phyloP scores from a whole-genome alignment of 2,329 filamentous ascomycete species.

The Falciphora oryzae region DNA sequence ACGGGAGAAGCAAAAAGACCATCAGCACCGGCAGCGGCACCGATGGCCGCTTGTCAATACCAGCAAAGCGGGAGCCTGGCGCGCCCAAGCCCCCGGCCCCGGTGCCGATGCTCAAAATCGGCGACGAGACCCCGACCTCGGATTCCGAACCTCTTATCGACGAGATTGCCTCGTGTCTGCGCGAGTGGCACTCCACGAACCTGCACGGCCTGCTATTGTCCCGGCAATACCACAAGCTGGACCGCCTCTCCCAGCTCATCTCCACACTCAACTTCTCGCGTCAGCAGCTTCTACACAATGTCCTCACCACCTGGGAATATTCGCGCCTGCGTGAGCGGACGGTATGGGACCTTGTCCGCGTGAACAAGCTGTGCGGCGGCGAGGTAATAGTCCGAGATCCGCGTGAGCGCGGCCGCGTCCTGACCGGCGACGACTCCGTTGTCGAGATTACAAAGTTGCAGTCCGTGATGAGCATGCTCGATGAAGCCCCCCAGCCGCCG shows the following conservation, averaged over 20 bases:
- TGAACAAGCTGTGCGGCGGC: conserved; percentile 89
- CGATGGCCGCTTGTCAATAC: conserved; percentile 37
- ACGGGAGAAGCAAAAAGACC: not conserved
- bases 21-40: not conserved
- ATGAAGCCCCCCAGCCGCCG: conserved; percentile 66
- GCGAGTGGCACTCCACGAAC: conserved; percentile 98
- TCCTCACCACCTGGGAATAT: conserved; percentile 83
- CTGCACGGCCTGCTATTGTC: conserved; percentile 85
- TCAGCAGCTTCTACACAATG: conserved; percentile 88
- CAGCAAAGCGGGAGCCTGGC: conserved; percentile 55
- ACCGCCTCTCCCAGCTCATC: conserved; percentile 75
- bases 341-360: conserved; percentile 90
- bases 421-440: conserved; percentile 89
- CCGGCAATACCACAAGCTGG: conserved; percentile 73
- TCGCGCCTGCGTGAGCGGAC: conserved; percentile 76
- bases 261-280: conserved; percentile 77
- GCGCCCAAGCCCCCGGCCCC: conserved; percentile 79
- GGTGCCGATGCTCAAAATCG: conserved; percentile 95
- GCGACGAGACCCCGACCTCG: conserved; percentile 91
- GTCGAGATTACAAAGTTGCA: conserved; percentile 88
- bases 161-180: conserved; percentile 91
- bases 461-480: conserved; percentile 90
- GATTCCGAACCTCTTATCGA: conserved; percentile 87
- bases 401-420: conserved; percentile 70
- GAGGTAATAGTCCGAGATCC: conserved; percentile 95